These are phyloP conservation scores for Cymbomonas tetramitiformis DNA, from an alignment of 139 green algal genomes.

Conservation along the genomic window DNA sequence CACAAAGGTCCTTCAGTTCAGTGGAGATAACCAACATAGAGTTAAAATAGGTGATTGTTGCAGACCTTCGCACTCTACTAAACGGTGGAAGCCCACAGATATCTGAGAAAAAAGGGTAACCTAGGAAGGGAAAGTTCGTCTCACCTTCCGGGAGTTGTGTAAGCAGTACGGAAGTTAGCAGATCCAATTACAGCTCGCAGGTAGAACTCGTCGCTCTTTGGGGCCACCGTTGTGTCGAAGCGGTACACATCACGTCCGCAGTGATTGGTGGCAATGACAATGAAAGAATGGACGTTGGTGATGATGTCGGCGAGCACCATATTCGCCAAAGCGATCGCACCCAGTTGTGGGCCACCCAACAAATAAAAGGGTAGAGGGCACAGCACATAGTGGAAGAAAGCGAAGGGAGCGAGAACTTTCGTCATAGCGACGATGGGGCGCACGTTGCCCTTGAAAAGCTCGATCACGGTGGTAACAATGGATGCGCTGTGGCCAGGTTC, in stretches of 20 bases:
- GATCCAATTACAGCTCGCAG: constrained; percentile 21
- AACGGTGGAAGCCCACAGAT: no score
- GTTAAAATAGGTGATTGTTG: no score
- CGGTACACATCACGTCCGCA: constrained; percentile 22
- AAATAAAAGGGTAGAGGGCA: constrained; percentile 3
- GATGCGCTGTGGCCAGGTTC: constrained; percentile 4
- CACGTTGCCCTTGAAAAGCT: constrained; percentile 7
- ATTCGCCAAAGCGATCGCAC: not conserved
- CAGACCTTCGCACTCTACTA: no score
- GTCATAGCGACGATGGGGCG: constrained; percentile 2
- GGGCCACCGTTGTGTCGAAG: constrained; percentile 13
- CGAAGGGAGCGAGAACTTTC: constrained; percentile 18
- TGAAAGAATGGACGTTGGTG: constrained; percentile 27
- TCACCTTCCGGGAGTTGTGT: not conserved
- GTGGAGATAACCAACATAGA: no score
- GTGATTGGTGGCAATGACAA: constrained; percentile 28
- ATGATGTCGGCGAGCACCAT: constrained; percentile 17
- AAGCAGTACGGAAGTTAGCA: constrained; percentile 22
- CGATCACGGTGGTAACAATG: not conserved
- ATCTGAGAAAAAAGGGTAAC: no score
- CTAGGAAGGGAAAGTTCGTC: no score
- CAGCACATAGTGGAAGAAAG: constrained; percentile 1
- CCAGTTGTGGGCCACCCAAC: not conserved
- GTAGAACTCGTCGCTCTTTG: constrained; percentile 23
- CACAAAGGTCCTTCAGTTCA: no score